Conservation (phyloP, 2,329 filamentous ascomycete species). For the Scopulariopsis brevicaulis region DNA sequence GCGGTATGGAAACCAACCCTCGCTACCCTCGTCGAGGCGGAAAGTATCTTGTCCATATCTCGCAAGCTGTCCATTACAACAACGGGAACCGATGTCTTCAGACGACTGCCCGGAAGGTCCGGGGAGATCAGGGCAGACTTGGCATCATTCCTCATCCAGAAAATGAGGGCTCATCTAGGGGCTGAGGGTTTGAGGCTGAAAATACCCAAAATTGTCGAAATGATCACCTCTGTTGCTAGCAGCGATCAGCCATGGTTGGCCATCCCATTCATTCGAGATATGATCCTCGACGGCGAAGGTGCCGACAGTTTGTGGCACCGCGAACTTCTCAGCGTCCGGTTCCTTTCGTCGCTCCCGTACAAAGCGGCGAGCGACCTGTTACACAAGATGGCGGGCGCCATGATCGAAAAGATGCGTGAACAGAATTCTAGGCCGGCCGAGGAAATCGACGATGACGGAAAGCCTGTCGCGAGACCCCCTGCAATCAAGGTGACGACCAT, state of each 20-base stretch:
- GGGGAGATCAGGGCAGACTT: constrained; percentile 9
- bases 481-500: constrained; percentile 21
- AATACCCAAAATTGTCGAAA: constrained; percentile 8
- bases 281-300: constrained; percentile 15
- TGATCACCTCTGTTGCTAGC: constrained; percentile 12
- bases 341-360: constrained; percentile 16
- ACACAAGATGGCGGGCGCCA: constrained; percentile 12
- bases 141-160: constrained; percentile 10
- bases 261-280: constrained; percentile 15
- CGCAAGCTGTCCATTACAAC: background rate
- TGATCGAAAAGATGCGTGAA: constrained; percentile 16
- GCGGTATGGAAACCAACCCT: background rate
- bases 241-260: constrained; percentile 19
- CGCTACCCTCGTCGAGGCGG: background rate
- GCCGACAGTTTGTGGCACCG: constrained; percentile 20
- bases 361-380: constrained; percentile 15
- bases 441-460: background rate
- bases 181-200: constrained; percentile 6
- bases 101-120: background rate
- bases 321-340: constrained; percentile 13
- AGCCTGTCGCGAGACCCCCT: constrained; percentile 1
- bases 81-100: background rate
- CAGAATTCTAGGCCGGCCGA: constrained; percentile 10
- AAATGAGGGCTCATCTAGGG: constrained; percentile 9
- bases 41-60: background rate